Evolutionary conservation across 2,329 filamentous ascomycete genomes (phyloP).

Genomic region (Colletotrichum musae): DNA sequence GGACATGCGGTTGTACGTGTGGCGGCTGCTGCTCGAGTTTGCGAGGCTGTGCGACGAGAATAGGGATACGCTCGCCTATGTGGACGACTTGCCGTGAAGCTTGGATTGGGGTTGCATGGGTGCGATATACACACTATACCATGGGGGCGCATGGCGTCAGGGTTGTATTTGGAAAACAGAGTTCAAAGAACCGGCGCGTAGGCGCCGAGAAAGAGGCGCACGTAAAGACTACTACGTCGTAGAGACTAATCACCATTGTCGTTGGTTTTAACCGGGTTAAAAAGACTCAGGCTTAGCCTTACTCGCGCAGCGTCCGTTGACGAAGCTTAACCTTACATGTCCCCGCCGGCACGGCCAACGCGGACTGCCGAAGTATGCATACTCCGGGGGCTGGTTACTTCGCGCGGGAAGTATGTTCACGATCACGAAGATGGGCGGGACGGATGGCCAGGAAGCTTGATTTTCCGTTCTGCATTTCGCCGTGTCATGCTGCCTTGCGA

Average conservation of each 20-base stretch:
- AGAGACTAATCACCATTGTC: not conserved
- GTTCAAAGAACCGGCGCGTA: slow-evolving; percentile 9
- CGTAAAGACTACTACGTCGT: not conserved
- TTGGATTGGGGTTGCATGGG: not conserved
- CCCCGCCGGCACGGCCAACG: not conserved
- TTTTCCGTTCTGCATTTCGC: no score
- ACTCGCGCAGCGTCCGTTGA: not conserved
- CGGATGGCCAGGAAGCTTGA: not conserved
- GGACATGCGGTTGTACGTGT: slow-evolving; percentile 78
- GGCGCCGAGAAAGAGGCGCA: not conserved
- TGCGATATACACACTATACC: slow-evolving; percentile 16
- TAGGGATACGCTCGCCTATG: slow-evolving; percentile 59
- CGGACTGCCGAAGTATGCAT: slow-evolving; percentile 9
- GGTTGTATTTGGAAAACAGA: not conserved
- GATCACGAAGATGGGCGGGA: slow-evolving; percentile 4
- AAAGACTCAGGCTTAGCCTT: not conserved
- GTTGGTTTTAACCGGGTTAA: not conserved
- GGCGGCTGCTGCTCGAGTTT: slow-evolving; percentile 72
- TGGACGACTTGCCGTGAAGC: slow-evolving; percentile 55
- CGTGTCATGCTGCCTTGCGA: no score
- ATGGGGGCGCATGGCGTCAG: slow-evolving; percentile 1
- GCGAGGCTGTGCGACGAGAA: slow-evolving; percentile 64
- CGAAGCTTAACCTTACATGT: slow-evolving; percentile 8
- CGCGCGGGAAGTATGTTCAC: slow-evolving; percentile 8
- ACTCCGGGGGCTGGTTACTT: not conserved